Evolutionary conservation across 768 basidiomycete genomes (phyloP), one percentile per base, ranked within the genome.

Genomic region (Chiua virens): DNA sequence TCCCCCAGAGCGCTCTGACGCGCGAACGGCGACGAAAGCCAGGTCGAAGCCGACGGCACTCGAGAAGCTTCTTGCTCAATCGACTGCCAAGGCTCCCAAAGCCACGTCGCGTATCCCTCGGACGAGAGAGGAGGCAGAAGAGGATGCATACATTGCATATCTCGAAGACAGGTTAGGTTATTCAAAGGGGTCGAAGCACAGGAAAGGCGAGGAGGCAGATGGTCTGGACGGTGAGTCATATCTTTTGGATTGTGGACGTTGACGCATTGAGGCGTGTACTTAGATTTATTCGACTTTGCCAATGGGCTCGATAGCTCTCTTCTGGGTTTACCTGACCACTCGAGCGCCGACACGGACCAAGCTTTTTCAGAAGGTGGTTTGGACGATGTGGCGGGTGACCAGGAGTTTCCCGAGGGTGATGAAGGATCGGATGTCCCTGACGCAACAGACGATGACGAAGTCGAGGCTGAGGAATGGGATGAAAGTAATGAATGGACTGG

Each of bases 61-160:
- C 11, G 72, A 74, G 43, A 75, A 66, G 52, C 65, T 73, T 20
- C 63, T 51, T 1, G 56, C 51, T 5, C 60, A 59, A 27, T 51
- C 66, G 35, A 45, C 46, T 1, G 47, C 56, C 38, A 49, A 46
- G 45, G 38, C 45, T 10, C 30, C 47, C 0, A 41, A 50, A 27
- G 36, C 35, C 0, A 42, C 49, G 9, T 42, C 45, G 0, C 63
- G 50, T 3, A 22, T 48, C 2, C 58, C 71, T 22, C 73, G 67
- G 22, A 68, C 68, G 7, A 72, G 64, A 28, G 70, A 72, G 50
- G 80, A 90, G 53, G 69, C 75, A 27, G 79, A 87, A 30, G 95
- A 98, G 59, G 93, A 95, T 61, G 78, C 79, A 0, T 92, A 95
- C 63, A 97, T 98, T 39, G 78, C 83, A 0, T 85, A 88, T 70